Evolutionary conservation across 2,329 filamentous ascomycete species (phyloP), one percentile per base, ranked within the genome.

Genomic region (Ceratocystis colombiana): DNA sequence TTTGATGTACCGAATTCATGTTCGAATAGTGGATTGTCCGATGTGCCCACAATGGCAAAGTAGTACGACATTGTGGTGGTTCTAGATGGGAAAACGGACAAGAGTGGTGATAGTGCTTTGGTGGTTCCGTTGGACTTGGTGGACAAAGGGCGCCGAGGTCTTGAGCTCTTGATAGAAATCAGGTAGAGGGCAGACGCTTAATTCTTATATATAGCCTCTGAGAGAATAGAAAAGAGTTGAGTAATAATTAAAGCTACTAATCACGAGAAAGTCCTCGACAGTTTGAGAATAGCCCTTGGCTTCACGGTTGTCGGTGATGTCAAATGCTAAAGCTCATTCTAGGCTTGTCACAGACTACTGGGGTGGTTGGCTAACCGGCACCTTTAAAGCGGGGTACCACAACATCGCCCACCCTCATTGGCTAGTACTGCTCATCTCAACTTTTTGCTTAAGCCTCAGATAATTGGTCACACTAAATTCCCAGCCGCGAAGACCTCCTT

Each of bases 1-100:
- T 96, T 96, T 50, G 90, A 96, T 48, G 93, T 96, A 72, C 94
- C 94, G 75, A 99, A 99, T 74, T 96, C 92, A 77, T 95, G 85
- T 78, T 96, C 93, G 79, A 97, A 99, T 71, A 99, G 84, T 44
- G 94, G 93, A 74, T 93, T 95, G 79, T 99, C 94, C 72, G 90
- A 89, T 25, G 91, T 95, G 73, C 92, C 94, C 75, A 99, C 85
- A 71, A 99, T 96, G 74, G 89, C 89, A 78, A 99, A 97, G 80
- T 96, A 96, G 82, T 97, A 99, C 68, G 92, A 96, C 94, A 97
- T 97, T 70, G 30, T 20, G 55, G 41, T 2, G 25, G 41, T 30
- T 46, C 33, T 3, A 15, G 30, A 17, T 28, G 45, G 12, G 44
- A 15, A 41, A 5, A 6, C 15, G 2, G 22, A 12, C 0, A 17